Base-by-base conservation (phyloP, 2,329 filamentous ascomycete species). In the Aureobasidium melanogenum region DNA sequence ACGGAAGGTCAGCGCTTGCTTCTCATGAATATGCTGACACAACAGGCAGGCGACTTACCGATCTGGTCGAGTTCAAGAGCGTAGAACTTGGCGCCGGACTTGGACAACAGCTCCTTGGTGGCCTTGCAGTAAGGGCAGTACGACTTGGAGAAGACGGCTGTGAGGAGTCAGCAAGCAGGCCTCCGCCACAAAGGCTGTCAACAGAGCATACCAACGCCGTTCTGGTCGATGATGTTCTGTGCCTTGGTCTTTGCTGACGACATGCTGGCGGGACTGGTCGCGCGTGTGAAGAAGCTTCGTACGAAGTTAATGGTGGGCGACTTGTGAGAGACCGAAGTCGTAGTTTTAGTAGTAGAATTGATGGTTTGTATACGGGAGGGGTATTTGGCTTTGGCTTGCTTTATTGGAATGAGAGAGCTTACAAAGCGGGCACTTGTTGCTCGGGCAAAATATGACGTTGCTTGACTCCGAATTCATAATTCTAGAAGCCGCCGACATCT, bases 71-170 rank as follows among this genome's bases (percentile, higher is more conserved):
- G 81, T 82, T 99, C 94, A 62, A 94, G 79, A 61, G 83, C 73
- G 70, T 83, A 85, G 76, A 84, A 92, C 69, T 91, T 88, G 64
- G 89, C 89, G 66, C 86, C 85, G 62, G 85, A 68, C 62, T 84
- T 79, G 70, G 81, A 83, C 68, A 99, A 80, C 55, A 90, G 81
- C 62, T 80, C 71, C 85, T 97, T 97, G 68, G 88, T 85, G 63
- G 86, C 81, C 62, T 78, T 82, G 83, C 93, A 97, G 84, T 96
- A 95, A 14, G 92, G 91, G 84, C 94, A 99, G 80, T 91, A 96
- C 17, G 88, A 90, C 81, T 99, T 99, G 77, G 88, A 92, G 83
- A 99, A 99, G 74, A 99, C 89, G 70, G 94, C 89, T 89, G 57
- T 22, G 41, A 6, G 19, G 24, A 36, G 43, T 64, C 51, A 39